These are phyloP conservation scores for Elongisporangium undulatum DNA, from an alignment of 352 stramenopile species.

Conservation along the genomic window DNA sequence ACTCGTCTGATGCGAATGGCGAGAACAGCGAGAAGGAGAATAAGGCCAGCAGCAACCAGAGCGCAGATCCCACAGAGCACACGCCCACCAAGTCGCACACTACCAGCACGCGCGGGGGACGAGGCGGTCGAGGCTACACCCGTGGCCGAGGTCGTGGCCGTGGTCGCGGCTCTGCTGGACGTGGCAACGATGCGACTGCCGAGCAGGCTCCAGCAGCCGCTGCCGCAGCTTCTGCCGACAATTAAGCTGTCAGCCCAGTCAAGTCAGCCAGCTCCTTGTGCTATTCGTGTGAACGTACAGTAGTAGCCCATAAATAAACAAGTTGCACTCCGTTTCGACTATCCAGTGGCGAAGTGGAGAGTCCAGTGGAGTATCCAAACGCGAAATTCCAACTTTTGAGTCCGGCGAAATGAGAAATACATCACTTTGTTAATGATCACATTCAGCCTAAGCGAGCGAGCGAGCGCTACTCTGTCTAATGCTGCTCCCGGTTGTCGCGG, in stretches of 20 bases:
- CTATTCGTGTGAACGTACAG: no score
- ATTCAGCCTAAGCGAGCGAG: constrained; percentile 7
- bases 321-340: neutral
- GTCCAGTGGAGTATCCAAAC: neutral
- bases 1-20: neutral
- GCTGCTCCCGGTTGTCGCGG: constrained; percentile 31
- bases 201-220: constrained; percentile 1
- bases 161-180: constrained; percentile 12
- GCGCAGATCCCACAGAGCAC: neutral
- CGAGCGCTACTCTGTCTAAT: constrained; percentile 20
- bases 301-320: neutral
- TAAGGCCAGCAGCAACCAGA: neutral
- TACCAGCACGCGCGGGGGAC: constrained; percentile 8
- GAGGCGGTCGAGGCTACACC: constrained; percentile 11
- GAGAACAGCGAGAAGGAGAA: neutral
- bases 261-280: neutral
- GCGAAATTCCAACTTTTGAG: no score
- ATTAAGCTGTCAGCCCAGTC: constrained; percentile 3
- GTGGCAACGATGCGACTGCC: constrained; percentile 3
- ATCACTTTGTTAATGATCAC: neutral
- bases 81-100: neutral
- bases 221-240: constrained; percentile 5
- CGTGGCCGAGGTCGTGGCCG: constrained; percentile 28
- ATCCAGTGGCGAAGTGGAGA: neutral
- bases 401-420: neutral